Percentiles rank a stretch among this genome's conserved stretches.
Conservation (phyloP, 192 early-diverging fungal species). For the Ambispora gerdemannii region DNA sequence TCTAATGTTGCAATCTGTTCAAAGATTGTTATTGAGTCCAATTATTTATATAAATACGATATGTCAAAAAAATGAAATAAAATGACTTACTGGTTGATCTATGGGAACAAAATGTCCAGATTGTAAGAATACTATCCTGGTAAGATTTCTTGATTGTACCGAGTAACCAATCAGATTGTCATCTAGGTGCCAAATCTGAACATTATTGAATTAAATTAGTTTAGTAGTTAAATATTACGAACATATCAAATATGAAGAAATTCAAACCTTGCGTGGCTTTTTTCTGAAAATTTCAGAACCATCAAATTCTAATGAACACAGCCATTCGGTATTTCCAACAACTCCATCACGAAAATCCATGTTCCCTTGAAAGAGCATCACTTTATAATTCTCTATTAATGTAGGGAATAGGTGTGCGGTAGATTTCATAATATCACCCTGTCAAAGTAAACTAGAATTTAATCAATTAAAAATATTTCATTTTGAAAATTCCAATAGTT, state of each 20-base stretch:
- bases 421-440: no score
- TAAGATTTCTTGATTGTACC: conserved; percentile 51
- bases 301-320: conserved; percentile 55
- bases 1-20: conserved; percentile 17
- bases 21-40: background rate
- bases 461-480: no score
- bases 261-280: conserved; percentile 41
- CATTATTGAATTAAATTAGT: background rate
- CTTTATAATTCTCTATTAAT: no score
- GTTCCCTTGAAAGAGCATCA: conserved; percentile 75
- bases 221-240: conserved; percentile 32
- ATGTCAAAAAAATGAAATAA: background rate
- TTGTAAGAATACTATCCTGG: conserved; percentile 57
- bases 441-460: no score
- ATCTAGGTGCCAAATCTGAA: conserved; percentile 36
- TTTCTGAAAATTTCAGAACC: conserved; percentile 48
- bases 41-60: background rate
- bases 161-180: conserved; percentile 56
- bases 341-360: conserved; percentile 84
- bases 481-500: no score
- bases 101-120: conserved; percentile 75
- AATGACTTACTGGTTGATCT: conserved; percentile 50
- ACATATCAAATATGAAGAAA: conserved; percentile 34
- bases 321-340: conserved; percentile 63
- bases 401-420: no score